phyloP scores from a whole-genome alignment of 2,329 filamentous ascomycete species.

The Colletotrichum tofieldiae region DNA sequence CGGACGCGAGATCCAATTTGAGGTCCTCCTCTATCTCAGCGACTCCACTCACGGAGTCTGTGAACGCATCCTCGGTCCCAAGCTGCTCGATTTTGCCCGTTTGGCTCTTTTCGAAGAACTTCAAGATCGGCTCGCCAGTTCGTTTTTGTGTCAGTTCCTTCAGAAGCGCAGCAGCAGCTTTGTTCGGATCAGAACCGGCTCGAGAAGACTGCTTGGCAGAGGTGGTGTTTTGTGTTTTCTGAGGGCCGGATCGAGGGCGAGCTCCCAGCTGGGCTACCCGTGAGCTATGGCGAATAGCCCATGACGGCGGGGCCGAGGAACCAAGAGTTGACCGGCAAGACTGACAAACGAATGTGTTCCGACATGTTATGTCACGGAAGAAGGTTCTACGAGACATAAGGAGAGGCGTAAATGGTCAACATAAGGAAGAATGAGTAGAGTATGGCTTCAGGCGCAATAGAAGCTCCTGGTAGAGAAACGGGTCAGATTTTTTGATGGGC shows the following conservation, averaged over 20 bases:
- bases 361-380: constrained; percentile 54
- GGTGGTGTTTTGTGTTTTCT: constrained; percentile 7
- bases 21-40: constrained; percentile 50
- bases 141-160: constrained; percentile 41
- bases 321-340: constrained; percentile 54
- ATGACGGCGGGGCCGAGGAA: constrained; percentile 48
- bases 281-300: constrained; percentile 53
- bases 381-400: constrained; percentile 46
- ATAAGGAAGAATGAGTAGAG: constrained; percentile 5
- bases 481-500: constrained; percentile 42
- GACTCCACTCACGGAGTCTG: constrained; percentile 54
- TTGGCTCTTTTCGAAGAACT: constrained; percentile 65
- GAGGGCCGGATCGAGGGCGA: constrained; percentile 9
- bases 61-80: constrained; percentile 57
- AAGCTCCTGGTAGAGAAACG: constrained; percentile 14
- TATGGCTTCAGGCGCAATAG: constrained; percentile 11
- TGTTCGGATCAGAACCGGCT: background rate
- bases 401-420: constrained; percentile 24
- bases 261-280: constrained; percentile 45
- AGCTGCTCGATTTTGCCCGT: constrained; percentile 57
- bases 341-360: constrained; percentile 55
- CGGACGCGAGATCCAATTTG: constrained; percentile 44
- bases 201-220: constrained; percentile 2
- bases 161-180: constrained; percentile 45
- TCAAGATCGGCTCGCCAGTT: constrained; percentile 50